Conservation (phyloP, 768 basidiomycete genomes). For the Amanita jacksonii region DNA sequence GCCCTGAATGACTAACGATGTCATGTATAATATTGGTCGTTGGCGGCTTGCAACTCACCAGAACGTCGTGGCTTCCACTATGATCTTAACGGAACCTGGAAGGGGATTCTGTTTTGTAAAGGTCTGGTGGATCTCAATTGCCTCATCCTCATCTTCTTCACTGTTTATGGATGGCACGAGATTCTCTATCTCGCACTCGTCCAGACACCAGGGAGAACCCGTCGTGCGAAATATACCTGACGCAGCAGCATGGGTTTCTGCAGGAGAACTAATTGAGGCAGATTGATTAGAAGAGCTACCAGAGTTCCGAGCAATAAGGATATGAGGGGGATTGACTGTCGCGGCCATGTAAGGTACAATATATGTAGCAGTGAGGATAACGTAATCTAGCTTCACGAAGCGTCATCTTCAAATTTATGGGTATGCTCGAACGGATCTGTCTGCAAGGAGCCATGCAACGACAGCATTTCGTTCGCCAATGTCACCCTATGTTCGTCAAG, state of each 20-base stretch:
- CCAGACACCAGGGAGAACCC: constrained; percentile 71
- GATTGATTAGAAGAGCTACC: constrained; percentile 68
- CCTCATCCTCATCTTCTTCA: constrained; percentile 54
- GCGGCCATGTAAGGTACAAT: constrained; percentile 20
- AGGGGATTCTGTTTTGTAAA: constrained; percentile 60
- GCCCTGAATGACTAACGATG: constrained; percentile 42
- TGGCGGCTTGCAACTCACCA: constrained; percentile 47
- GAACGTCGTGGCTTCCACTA: constrained; percentile 84
- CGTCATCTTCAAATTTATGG: not conserved
- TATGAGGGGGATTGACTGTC: constrained; percentile 76
- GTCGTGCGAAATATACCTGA: constrained; percentile 78
- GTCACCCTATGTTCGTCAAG: constrained; percentile 46
- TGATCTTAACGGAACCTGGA: constrained; percentile 85
- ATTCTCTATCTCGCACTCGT: constrained; percentile 66
- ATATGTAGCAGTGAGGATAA: no score
- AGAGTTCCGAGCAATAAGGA: constrained; percentile 82
- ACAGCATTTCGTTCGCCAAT: constrained; percentile 90
- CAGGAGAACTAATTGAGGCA: constrained; percentile 74
- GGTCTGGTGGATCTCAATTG: constrained; percentile 74
- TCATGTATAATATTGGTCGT: constrained; percentile 5
- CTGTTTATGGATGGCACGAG: constrained; percentile 59
- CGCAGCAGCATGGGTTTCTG: constrained; percentile 83
- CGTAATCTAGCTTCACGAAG: no score
- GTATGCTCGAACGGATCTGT: constrained; percentile 58
- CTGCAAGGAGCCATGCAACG: constrained; percentile 77